A percentile compares a stretch with the other conserved stretches of the same genome.
Conservation (phyloP, 306 rosid species). For the Ormosia emarginata region DNA sequence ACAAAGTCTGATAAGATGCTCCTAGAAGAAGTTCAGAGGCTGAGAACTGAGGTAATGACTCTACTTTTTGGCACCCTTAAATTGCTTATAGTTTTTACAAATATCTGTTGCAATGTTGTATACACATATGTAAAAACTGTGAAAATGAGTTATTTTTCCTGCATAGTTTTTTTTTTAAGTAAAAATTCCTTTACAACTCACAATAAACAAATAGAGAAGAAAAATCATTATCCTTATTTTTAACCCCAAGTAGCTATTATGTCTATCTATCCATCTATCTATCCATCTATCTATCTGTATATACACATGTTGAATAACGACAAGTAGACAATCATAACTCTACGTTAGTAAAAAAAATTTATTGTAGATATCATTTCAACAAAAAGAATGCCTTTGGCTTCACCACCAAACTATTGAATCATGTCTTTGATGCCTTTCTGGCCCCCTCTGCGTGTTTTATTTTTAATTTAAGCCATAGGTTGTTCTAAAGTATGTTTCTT, state of each 20-base stretch:
- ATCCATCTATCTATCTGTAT: background rate
- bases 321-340: background rate
- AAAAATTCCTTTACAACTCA: background rate
- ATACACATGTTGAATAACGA: background rate
- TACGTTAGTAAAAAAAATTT: background rate
- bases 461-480: background rate
- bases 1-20: slow-evolving; percentile 47
- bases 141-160: background rate
- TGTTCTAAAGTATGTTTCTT: background rate
- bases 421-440: background rate
- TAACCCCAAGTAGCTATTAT: background rate
- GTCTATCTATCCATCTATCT: background rate
- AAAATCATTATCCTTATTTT: background rate
- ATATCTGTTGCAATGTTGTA: background rate
- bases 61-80: background rate
- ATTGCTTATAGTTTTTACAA: background rate
- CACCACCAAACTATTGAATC: background rate
- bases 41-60: slow-evolving; percentile 60
- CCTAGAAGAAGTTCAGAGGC: slow-evolving; percentile 56
- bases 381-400: background rate
- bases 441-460: background rate
- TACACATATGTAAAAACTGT: background rate
- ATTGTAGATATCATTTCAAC: background rate
- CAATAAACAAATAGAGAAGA: background rate
- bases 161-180: background rate